phyloP scores from a whole-genome alignment of 345 rosid species.

The Populus alba region DNA sequence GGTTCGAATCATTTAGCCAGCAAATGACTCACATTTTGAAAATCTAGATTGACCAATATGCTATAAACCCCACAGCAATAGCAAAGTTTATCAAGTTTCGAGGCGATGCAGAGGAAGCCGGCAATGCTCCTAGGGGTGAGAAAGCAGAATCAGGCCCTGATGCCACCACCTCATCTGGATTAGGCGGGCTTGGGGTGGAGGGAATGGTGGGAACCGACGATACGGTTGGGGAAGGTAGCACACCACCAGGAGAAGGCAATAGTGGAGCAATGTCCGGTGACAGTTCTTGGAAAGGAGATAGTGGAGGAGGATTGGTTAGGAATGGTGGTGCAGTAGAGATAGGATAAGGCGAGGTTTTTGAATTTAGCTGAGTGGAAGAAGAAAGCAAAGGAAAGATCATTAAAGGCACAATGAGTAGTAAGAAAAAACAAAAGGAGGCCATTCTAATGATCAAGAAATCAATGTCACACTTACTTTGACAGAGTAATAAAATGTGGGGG shows the following conservation, averaged over 20 bases:
- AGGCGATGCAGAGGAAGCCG: slow-evolving; percentile 40
- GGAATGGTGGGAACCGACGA: slow-evolving; percentile 72
- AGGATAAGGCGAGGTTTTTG: slow-evolving; percentile 12
- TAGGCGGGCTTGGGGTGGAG: slow-evolving; percentile 76
- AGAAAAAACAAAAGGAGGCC: slow-evolving; percentile 47
- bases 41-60: slow-evolving; percentile 18
- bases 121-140: slow-evolving; percentile 46
- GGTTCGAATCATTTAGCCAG: neutral
- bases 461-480: slow-evolving; percentile 36
- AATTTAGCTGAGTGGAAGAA: slow-evolving; percentile 22
- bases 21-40: neutral
- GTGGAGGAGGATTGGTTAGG: slow-evolving; percentile 24
- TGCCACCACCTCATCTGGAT: slow-evolving; percentile 49
- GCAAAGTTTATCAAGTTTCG: slow-evolving; percentile 6
- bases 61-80: slow-evolving; percentile 4
- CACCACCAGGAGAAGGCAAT: slow-evolving; percentile 64
- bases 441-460: slow-evolving; percentile 58
- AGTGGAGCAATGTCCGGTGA: slow-evolving; percentile 82
- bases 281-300: slow-evolving; percentile 44
- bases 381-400: slow-evolving; percentile 34
- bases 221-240: slow-evolving; percentile 41
- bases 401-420: slow-evolving; percentile 29
- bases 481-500: slow-evolving; percentile 13
- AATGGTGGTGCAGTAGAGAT: slow-evolving; percentile 40
- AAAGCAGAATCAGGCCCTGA: slow-evolving; percentile 47